Evolutionary conservation across 2,329 filamentous ascomycete species (phyloP).

Genomic region (Diatrype stigma): DNA sequence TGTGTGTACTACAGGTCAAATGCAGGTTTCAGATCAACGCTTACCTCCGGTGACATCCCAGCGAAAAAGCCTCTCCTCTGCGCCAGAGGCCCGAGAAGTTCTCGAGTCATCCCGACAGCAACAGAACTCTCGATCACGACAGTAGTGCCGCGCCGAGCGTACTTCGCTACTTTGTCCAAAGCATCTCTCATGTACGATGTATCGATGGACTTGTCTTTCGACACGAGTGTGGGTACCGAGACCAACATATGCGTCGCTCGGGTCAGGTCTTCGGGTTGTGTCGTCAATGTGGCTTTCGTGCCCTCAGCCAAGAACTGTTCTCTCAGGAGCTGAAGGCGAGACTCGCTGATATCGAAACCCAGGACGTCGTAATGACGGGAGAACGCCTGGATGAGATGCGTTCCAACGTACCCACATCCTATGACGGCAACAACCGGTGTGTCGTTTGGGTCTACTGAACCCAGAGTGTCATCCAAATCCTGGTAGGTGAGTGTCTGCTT

Average conservation of each 20-base stretch:
- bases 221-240: constrained; percentile 48
- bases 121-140: constrained; percentile 52
- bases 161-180: constrained; percentile 34
- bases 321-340: constrained; percentile 32
- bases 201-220: constrained; percentile 42
- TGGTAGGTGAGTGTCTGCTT: not conserved
- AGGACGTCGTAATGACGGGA: constrained; percentile 36
- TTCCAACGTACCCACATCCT: constrained; percentile 50
- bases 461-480: constrained; percentile 1
- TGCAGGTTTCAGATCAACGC: not conserved
- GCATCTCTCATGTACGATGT: constrained; percentile 42
- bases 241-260: constrained; percentile 49
- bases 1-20: not conserved
- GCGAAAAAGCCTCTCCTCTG: constrained; percentile 37
- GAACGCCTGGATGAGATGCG: constrained; percentile 43
- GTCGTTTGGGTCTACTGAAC: constrained; percentile 13
- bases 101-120: constrained; percentile 50
- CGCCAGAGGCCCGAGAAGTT: constrained; percentile 43
- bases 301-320: constrained; percentile 21
- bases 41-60: constrained; percentile 46
- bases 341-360: constrained; percentile 44
- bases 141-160: constrained; percentile 40
- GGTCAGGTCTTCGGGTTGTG: constrained; percentile 31
- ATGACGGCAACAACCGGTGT: constrained; percentile 42
- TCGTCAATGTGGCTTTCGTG: constrained; percentile 33